A percentile compares a stretch with the other conserved stretches of the same genome.
Evolutionary conservation across 2,329 filamentous ascomycete species (phyloP).

Genomic region (Ceratocystis eucalypticola): DNA sequence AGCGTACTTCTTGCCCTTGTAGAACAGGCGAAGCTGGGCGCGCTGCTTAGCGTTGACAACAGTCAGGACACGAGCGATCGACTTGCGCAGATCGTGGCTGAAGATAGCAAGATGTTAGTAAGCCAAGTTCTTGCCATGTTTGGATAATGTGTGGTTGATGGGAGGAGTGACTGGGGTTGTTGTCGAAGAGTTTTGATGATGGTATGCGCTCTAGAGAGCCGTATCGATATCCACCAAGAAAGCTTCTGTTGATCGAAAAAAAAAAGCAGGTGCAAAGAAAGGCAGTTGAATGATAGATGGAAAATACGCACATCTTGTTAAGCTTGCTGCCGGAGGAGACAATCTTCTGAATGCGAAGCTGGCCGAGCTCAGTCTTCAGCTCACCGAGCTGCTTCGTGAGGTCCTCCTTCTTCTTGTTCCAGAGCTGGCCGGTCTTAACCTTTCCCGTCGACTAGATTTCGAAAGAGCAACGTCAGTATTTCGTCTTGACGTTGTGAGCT

Average conservation of each 20-base stretch:
- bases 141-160: not conserved
- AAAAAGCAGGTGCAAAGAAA: not conserved
- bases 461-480: slow-evolving; percentile 15
- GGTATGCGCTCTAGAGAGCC: not conserved
- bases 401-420: slow-evolving; percentile 99
- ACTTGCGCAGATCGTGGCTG: slow-evolving; percentile 98
- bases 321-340: slow-evolving; percentile 89
- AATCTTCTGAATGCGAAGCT: slow-evolving; percentile 98
- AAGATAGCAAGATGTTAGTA: slow-evolving; percentile 24
- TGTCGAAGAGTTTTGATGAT: not conserved
- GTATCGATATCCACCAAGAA: not conserved
- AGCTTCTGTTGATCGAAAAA: not conserved
- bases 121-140: not conserved
- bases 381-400: slow-evolving; percentile 88
- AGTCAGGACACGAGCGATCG: slow-evolving; percentile 95
- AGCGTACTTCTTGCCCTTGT: slow-evolving; percentile 99
- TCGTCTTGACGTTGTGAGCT: slow-evolving; percentile 9
- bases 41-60: slow-evolving; percentile 99
- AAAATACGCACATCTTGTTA: slow-evolving; percentile 72
- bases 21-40: slow-evolving; percentile 94
- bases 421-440: slow-evolving; percentile 94
- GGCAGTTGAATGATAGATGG: not conserved
- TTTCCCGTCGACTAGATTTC: slow-evolving; percentile 37
- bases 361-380: slow-evolving; percentile 90
- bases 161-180: not conserved